Percentiles rank a stretch among this genome's conserved stretches.
Evolutionary conservation across 208 protist genomes (phyloP).

Genomic region (Trypanosoma lewisi): DNA sequence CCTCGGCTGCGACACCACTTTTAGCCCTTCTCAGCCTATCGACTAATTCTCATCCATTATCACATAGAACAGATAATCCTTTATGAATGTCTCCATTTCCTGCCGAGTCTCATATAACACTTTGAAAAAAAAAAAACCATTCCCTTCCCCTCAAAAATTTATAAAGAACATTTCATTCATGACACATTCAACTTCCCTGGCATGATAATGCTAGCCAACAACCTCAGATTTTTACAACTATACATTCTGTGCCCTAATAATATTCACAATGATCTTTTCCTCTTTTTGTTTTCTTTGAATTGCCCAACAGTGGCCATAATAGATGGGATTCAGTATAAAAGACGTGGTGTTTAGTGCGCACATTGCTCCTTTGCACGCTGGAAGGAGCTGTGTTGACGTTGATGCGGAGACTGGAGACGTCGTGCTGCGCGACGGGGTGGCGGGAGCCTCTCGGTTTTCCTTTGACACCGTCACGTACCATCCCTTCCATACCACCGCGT

Average conservation of each 20-base stretch:
- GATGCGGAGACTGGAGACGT: slow-evolving; percentile 20
- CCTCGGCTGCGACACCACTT: not conserved
- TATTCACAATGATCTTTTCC: not conserved
- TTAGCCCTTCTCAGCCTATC: not conserved
- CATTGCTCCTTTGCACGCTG: slow-evolving; percentile 10
- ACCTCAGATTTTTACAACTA: too few relatives aligned
- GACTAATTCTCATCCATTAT: not conserved
- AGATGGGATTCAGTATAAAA: not conserved
- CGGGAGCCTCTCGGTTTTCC: slow-evolving; percentile 11
- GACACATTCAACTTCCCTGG: too few relatives aligned
- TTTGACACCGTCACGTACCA: slow-evolving; percentile 30
- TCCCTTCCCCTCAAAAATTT: too few relatives aligned
- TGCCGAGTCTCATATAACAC: too few relatives aligned
- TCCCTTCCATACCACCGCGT: slow-evolving; percentile 20
- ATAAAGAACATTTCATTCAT: too few relatives aligned
- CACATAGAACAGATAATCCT: too few relatives aligned
- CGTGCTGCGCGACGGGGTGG: not conserved
- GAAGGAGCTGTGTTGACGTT: not conserved
- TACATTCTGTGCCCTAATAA: too few relatives aligned
- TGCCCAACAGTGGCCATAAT: not conserved
- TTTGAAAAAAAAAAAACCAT: too few relatives aligned
- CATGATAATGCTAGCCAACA: too few relatives aligned
- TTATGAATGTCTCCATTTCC: too few relatives aligned
- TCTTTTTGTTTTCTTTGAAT: not conserved
- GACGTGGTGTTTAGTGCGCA: slow-evolving; percentile 9